phyloP scores from a whole-genome alignment of 164 flowering plant species.

The Amborella trichopoda region DNA sequence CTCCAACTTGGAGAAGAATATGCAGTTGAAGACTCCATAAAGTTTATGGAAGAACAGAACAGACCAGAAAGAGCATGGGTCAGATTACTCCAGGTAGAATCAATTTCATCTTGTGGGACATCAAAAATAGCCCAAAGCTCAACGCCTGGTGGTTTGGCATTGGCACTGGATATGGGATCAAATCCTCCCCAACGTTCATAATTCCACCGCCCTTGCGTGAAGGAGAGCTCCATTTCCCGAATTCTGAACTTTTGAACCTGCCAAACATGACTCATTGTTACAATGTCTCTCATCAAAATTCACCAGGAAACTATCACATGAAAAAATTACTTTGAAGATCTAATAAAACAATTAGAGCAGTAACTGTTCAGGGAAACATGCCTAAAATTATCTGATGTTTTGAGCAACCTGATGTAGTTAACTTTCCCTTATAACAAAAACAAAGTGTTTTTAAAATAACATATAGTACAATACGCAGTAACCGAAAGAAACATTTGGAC shows the following conservation, averaged over 20 bases:
- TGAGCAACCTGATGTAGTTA: no score
- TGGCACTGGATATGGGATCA: constrained; percentile 69
- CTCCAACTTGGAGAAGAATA: constrained; percentile 75
- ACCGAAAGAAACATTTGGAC: no score
- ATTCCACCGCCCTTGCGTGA: constrained; percentile 97
- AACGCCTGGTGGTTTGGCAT: constrained; percentile 96
- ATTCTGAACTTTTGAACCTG: constrained; percentile 75
- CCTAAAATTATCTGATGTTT: no score
- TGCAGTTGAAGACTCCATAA: constrained; percentile 69
- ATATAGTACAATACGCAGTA: no score
- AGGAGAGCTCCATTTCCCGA: constrained; percentile 88
- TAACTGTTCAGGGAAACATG: no score
- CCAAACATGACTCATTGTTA: no score
- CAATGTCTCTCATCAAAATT: no score
- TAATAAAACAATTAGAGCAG: no score
- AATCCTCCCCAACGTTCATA: constrained; percentile 94
- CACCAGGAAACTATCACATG: no score
- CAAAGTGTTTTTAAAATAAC: no score
- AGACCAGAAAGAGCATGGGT: constrained; percentile 94
- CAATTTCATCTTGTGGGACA: constrained; percentile 63
- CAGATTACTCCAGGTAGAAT: constrained; percentile 81
- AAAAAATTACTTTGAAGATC: no score
- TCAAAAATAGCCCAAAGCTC: constrained; percentile 96
- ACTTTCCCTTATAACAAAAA: no score
- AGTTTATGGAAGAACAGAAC: constrained; percentile 93